Evolutionary conservation across 176 grass and related monocot species (phyloP).

Genomic region (Thinopyrum elongatum): DNA sequence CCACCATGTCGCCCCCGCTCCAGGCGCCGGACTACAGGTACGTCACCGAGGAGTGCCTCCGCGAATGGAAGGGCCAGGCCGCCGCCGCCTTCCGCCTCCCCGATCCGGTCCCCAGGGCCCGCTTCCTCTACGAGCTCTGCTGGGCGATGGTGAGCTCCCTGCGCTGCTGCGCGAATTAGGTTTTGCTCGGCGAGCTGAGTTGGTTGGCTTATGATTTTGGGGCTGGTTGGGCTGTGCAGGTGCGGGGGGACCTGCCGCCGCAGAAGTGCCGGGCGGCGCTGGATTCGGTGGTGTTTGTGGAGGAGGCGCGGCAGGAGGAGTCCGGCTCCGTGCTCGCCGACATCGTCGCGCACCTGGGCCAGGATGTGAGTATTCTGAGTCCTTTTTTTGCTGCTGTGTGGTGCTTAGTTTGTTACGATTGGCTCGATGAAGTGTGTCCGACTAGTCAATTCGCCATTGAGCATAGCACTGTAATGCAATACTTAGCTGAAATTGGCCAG

Average conservation of each 20-base stretch:
- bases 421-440: neutral
- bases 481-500: neutral
- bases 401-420: neutral
- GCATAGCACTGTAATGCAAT: neutral
- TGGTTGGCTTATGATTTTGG: neutral
- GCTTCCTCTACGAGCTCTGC: conserved; percentile 98
- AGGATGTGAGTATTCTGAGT: conserved; percentile 67
- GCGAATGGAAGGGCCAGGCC: conserved; percentile 85
- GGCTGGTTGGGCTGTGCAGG: conserved; percentile 36
- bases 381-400: neutral
- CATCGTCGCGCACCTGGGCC: conserved; percentile 88
- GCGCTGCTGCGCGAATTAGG: neutral
- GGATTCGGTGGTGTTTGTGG: conserved; percentile 76
- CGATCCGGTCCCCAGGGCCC: conserved; percentile 84
- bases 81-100: conserved; percentile 47
- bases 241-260: conserved; percentile 74
- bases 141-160: conserved; percentile 69
- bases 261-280: conserved; percentile 77
- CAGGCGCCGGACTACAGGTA: conserved; percentile 64
- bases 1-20: conserved; percentile 42
- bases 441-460: neutral
- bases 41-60: conserved; percentile 81
- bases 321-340: conserved; percentile 70
- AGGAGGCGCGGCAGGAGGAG: conserved; percentile 58
- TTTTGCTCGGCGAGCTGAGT: neutral